Evolutionary conservation across 352 stramenopile species (phyloP), one percentile per base, ranked within the genome.

Genomic region (Globisporangium nunn): DNA sequence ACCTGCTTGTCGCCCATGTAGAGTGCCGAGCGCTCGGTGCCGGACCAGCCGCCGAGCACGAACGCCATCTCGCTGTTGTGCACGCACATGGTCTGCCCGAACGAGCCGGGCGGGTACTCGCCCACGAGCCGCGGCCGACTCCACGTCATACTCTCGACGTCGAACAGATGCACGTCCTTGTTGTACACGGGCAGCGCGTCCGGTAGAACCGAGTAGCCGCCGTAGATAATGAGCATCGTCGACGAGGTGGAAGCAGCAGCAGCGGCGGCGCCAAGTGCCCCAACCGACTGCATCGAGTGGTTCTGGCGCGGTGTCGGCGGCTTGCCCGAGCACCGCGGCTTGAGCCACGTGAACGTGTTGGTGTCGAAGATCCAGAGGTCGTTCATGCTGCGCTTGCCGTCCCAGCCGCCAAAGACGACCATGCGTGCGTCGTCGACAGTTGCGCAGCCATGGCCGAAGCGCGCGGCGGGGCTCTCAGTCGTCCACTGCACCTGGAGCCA

Each of bases 401-500:
- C 83, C 83, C 83, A 93, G n/a, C 91, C 91, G 50, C 91, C 91
- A 52, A 96, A 93, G 29, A 97, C 48, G 12, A 95, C 70, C 59
- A 97, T 81, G 53, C 88, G 80, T 46, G 70, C 70, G 29, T 89
- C 81, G 53, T 87, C 75, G 5, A 95, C 67, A 1, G 78, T 71
- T 41, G 74, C 65, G 11, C 64, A 74, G 31, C 69, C 71, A 53
- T 96, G 85, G 14, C 70, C 82, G 43, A 92, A 96, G 40, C 85
- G 83, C 18, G 72, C 81, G 46, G 69, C 59, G 35, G 90, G 90
- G 40, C 75, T 86, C 30, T 87, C 81, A 4, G 82, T 92, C 15
- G 84, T 95, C 71, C 85, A 91, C 52, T 93, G 86, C 45, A 96
- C 85, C 43, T 83, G 78, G 35, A 87, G 65, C 90, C 90, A 97